Evolutionary conservation across 148 eudicot species (phyloP).

Genomic region (Vaccinium macrocarpon): DNA sequence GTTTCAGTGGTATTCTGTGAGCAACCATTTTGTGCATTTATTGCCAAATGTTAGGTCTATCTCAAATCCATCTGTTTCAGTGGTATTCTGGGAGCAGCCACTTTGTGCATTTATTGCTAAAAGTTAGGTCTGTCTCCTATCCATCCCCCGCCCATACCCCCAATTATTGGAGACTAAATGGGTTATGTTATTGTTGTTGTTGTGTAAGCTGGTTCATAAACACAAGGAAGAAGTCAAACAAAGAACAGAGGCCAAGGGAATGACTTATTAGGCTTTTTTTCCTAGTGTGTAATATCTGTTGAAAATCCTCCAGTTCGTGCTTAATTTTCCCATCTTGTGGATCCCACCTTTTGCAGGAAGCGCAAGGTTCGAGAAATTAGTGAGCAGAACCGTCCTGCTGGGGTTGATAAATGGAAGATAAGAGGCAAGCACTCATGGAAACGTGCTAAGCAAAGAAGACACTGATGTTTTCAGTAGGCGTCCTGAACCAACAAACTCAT

Average conservation of each 20-base stretch:
- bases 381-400: constrained; percentile 57
- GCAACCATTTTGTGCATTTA: too few species aligned
- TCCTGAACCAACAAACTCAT: not conserved
- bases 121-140: too few species aligned
- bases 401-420: constrained; percentile 74
- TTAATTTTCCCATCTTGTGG: not conserved
- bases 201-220: not conserved
- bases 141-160: too few species aligned
- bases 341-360: constrained; percentile 50
- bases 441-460: constrained; percentile 60
- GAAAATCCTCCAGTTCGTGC: not conserved
- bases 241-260: not conserved
- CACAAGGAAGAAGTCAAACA: not conserved
- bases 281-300: not conserved
- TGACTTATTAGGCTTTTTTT: not conserved
- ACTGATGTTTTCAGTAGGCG: not conserved
- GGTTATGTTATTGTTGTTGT: too few species aligned
- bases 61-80: too few species aligned
- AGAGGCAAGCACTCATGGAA: constrained; percentile 46
- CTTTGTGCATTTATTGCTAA: too few species aligned
- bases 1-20: too few species aligned
- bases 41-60: too few species aligned
- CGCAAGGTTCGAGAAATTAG: constrained; percentile 90
- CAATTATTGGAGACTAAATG: too few species aligned
- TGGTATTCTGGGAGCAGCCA: too few species aligned